Percentiles rank a stretch among this genome's conserved stretches.
phyloP scores from a whole-genome alignment of 495 filamentous ascomycete genomes.

The Penicilliopsis zonata region DNA sequence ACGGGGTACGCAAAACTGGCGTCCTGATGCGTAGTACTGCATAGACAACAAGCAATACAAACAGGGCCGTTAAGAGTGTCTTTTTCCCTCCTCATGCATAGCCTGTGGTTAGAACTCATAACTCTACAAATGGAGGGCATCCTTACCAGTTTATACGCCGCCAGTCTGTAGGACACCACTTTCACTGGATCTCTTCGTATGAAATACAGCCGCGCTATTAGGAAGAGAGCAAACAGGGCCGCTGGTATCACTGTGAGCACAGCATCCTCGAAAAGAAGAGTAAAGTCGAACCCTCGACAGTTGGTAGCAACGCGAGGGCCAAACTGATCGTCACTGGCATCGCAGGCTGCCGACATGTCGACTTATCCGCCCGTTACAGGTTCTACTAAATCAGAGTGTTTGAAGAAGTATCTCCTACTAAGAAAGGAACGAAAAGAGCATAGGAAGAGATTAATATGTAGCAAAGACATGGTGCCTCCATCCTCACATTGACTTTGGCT shows the following conservation, averaged over 20 bases:
- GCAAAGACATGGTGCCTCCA: no score
- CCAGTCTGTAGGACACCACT: constrained; percentile 14
- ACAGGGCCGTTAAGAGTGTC: constrained; percentile 5
- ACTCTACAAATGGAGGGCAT: no score
- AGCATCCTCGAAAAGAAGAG: constrained; percentile 21
- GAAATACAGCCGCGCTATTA: constrained; percentile 8
- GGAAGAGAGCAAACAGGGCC: constrained; percentile 13
- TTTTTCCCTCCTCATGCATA: no score
- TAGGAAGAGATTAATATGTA: no score
- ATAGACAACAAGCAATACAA: constrained; percentile 15
- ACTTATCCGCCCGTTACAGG: no score
- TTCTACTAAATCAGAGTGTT: no score
- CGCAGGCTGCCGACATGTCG: no score
- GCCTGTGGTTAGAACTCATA: no score
- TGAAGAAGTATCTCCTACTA: no score
- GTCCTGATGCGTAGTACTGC: constrained; percentile 8
- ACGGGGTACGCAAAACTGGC: constrained; percentile 5
- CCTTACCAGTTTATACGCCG: constrained; percentile 15
- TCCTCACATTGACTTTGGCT: no score
- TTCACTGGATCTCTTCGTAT: constrained; percentile 15
- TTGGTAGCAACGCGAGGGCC: constrained; percentile 13
- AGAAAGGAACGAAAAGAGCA: no score
- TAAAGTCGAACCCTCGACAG: constrained; percentile 25
- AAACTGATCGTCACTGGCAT: constrained; percentile 17
- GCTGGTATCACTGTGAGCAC: constrained; percentile 17